Percentiles rank a stretch among this genome's conserved stretches.
Evolutionary conservation across 1,139 yeast genomes (phyloP).

Genomic region (Pichiaceae sp.): DNA sequence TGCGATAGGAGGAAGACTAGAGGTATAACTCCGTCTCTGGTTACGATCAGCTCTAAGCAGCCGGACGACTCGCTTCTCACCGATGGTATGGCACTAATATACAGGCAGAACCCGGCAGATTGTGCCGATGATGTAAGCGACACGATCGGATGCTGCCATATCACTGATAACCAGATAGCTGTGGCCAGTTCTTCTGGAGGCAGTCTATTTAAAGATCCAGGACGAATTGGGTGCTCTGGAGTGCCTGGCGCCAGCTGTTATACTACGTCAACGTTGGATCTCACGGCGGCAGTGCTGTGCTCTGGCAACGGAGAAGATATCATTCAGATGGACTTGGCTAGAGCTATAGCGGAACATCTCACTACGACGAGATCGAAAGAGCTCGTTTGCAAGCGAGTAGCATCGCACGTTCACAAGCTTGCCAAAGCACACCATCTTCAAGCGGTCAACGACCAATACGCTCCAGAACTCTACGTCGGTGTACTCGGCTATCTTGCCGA

Average conservation of each 20-base stretch:
- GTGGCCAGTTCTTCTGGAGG: conserved; percentile 45
- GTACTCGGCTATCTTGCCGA: conserved; percentile 14
- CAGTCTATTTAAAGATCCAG: conserved; percentile 38
- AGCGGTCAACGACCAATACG: conserved; percentile 10
- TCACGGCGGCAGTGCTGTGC: conserved; percentile 31
- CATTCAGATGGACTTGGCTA: conserved; percentile 33
- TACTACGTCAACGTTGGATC: conserved; percentile 5
- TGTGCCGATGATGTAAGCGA: conserved; percentile 12
- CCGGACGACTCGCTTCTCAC: conserved; percentile 5
- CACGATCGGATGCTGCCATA: conserved; percentile 21
- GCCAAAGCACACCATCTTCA: conserved; percentile 8
- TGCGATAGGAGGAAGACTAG: conserved; percentile 3
- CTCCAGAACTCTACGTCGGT: conserved; percentile 15
- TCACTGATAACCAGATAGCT: not conserved
- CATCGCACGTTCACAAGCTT: conserved; percentile 7
- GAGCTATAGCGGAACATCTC: conserved; percentile 13
- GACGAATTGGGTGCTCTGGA: conserved; percentile 49
- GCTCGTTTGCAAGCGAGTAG: conserved; percentile 11
- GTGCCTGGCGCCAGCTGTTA: conserved; percentile 38
- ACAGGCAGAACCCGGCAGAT: not conserved
- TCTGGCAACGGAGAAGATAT: conserved; percentile 54
- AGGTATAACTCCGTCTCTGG: conserved; percentile 15
- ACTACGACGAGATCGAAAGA: conserved; percentile 1
- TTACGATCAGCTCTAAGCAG: conserved; percentile 6
- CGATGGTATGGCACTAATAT: conserved; percentile 4